phyloP scores from a whole-genome alignment of 192 early-diverging fungal genomes.

The Chytriomyces sp. region DNA sequence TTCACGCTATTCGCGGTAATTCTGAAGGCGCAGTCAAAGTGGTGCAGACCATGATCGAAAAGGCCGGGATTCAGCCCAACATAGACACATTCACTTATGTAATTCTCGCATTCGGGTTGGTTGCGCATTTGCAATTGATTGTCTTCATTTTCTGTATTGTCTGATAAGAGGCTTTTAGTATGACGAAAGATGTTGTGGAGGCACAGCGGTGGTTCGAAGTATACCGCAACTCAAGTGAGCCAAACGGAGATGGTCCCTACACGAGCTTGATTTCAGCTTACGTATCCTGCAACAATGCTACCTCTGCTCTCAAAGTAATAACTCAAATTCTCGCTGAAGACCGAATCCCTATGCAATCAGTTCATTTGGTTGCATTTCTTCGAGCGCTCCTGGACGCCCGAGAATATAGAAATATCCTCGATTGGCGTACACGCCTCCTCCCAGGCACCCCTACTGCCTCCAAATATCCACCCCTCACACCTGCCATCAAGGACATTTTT shows the following conservation, averaged over 20 bases:
- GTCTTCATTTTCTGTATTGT: neutral
- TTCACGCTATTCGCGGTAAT: neutral
- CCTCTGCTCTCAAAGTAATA: conserved; percentile 1
- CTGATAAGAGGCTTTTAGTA: neutral
- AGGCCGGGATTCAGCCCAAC: neutral
- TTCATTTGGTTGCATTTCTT: conserved; percentile 6
- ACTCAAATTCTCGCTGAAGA: conserved; percentile 8
- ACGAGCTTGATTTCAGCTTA: conserved; percentile 2
- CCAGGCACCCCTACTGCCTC: neutral
- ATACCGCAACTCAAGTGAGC: conserved; percentile 18
- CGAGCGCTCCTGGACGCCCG: neutral
- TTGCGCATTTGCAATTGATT: neutral
- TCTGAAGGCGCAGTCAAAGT: neutral
- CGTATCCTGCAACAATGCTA: conserved; percentile 1
- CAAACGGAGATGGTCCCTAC: conserved; percentile 9
- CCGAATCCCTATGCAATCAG: neutral
- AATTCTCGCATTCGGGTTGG: conserved; percentile 4
- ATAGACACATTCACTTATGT: neutral
- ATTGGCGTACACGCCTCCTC: conserved; percentile 12
- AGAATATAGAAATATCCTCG: neutral
- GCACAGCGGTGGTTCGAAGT: conserved; percentile 20
- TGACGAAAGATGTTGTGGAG: conserved; percentile 1
- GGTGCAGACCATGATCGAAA: conserved; percentile 6
- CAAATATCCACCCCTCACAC: neutral
- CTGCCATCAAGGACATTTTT: neutral